Evolutionary conservation across 805 yeast genomes (phyloP).

Genomic region (Allodekkera sacchari): DNA sequence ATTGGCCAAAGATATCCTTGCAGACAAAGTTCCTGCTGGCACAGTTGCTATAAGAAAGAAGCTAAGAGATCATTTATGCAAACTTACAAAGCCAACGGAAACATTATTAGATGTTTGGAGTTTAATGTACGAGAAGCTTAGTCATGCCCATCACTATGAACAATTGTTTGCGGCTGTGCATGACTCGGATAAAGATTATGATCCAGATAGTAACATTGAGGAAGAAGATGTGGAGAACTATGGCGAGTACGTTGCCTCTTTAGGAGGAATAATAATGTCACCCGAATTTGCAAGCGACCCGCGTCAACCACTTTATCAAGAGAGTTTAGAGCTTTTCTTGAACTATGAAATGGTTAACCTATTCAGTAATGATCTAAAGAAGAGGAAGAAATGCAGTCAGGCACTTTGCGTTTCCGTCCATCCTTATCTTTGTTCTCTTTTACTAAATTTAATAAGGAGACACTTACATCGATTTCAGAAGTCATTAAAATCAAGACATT

Average conservation of each 20-base stretch:
- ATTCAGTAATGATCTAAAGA: slow-evolving; percentile 19
- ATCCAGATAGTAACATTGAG: slow-evolving; percentile 1
- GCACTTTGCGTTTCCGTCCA: slow-evolving; percentile 44
- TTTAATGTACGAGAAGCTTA: slow-evolving; percentile 32
- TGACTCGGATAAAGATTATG: slow-evolving; percentile 3
- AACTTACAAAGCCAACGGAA: slow-evolving; percentile 26
- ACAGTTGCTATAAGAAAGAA: slow-evolving; percentile 67
- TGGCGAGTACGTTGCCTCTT: slow-evolving; percentile 65
- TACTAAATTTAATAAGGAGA: slow-evolving; percentile 14
- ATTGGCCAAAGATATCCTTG: slow-evolving; percentile 35
- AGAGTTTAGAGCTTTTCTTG: slow-evolving; percentile 19
- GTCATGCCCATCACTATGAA: slow-evolving; percentile 9
- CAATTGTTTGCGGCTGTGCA: neutral
- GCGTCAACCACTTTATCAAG: slow-evolving; percentile 18
- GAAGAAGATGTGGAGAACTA: slow-evolving; percentile 32
- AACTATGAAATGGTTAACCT: slow-evolving; percentile 16
- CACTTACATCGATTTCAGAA: slow-evolving; percentile 17
- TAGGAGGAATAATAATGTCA: slow-evolving; percentile 53
- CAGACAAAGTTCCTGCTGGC: slow-evolving; percentile 60
- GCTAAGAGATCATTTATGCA: slow-evolving; percentile 35
- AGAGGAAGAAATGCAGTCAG: slow-evolving; percentile 67
- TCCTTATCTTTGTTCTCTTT: slow-evolving; percentile 30
- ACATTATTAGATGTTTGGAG: slow-evolving; percentile 35
- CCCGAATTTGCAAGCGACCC: slow-evolving; percentile 20
- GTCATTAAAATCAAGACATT: slow-evolving; percentile 15